A percentile compares a stretch with the other conserved stretches of the same genome.
phyloP scores from a whole-genome alignment of 495 filamentous ascomycete genomes.

The Immersiella caudata region DNA sequence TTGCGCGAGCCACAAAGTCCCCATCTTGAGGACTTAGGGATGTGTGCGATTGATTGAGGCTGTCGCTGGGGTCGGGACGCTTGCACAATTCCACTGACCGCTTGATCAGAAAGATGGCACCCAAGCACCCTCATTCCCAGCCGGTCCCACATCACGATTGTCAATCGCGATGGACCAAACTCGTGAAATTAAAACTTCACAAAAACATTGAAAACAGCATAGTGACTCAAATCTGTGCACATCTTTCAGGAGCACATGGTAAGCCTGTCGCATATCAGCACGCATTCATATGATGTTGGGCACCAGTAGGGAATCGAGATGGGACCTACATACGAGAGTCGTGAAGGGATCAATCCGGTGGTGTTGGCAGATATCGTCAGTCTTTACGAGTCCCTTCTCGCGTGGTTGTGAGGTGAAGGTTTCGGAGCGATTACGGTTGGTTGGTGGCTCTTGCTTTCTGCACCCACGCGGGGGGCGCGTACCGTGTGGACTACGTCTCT shows the following conservation, averaged over 20 bases:
- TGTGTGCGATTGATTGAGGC: constrained; percentile 20
- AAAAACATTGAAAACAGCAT: constrained; percentile 9
- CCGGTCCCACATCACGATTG: constrained; percentile 30
- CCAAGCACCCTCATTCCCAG: constrained; percentile 24
- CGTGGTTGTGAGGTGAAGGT: constrained; percentile 25
- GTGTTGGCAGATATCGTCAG: constrained; percentile 3
- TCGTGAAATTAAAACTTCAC: constrained; percentile 17
- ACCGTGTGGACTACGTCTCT: constrained; percentile 19
- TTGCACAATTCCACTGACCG: constrained; percentile 25
- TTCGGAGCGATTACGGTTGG: constrained; percentile 16
- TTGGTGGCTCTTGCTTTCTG: constrained; percentile 4
- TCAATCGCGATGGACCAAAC: constrained; percentile 22
- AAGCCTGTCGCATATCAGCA: constrained; percentile 22
- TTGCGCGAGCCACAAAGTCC: not conserved
- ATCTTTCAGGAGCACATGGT: not conserved
- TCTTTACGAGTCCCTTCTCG: constrained; percentile 14
- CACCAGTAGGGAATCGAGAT: not conserved
- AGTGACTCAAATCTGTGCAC: not conserved
- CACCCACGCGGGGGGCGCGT: constrained; percentile 15
- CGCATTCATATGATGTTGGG: not conserved
- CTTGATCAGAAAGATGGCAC: constrained; percentile 30
- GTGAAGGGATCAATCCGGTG: not conserved
- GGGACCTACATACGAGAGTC: constrained; percentile 12
- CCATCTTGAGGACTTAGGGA: not conserved
- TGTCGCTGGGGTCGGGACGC: constrained; percentile 6